A percentile compares a stretch with the other conserved stretches of the same genome.
phyloP scores from a whole-genome alignment of 345 rosid genomes.

The Litchi chinensis region DNA sequence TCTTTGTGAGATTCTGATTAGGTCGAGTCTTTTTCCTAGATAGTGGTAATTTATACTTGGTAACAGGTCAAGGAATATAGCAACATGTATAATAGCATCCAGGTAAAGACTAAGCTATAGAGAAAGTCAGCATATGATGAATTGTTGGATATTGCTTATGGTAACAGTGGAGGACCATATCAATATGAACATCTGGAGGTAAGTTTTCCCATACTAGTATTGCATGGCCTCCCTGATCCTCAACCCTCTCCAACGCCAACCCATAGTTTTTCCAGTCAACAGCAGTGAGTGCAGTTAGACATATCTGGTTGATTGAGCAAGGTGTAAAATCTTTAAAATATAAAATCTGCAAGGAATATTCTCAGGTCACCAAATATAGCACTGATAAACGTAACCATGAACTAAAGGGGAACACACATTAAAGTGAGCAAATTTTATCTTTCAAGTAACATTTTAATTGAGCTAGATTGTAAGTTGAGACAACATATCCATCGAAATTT shows the following conservation, averaged over 20 bases:
- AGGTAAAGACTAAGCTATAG: not conserved
- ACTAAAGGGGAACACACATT: not conserved
- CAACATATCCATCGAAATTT: not conserved
- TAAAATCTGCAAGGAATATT: conserved; percentile 57
- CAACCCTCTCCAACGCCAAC: conserved; percentile 47
- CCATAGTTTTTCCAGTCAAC: conserved; percentile 91
- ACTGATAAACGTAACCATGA: not conserved
- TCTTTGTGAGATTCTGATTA: conserved; percentile 51
- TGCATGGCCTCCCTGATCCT: conserved; percentile 49
- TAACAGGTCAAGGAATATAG: conserved; percentile 45
- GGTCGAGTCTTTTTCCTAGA: conserved; percentile 47
- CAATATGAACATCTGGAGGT: conserved; percentile 52
- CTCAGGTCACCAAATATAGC: conserved; percentile 19
- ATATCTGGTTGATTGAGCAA: conserved; percentile 46
- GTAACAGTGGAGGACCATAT: conserved; percentile 71
- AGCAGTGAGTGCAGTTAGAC: conserved; percentile 57
- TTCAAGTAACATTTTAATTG: not conserved
- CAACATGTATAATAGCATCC: not conserved
- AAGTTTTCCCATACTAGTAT: conserved; percentile 72
- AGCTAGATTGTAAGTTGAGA: not conserved
- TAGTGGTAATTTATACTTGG: conserved; percentile 34
- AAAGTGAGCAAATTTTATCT: not conserved
- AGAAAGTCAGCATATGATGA: conserved; percentile 12
- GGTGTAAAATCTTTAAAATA: conserved; percentile 73
- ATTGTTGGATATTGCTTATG: conserved; percentile 57